These are phyloP conservation scores for Kodamaea arcana DNA, from an alignment of 1,139 yeast species.

Conservation along the genomic window DNA sequence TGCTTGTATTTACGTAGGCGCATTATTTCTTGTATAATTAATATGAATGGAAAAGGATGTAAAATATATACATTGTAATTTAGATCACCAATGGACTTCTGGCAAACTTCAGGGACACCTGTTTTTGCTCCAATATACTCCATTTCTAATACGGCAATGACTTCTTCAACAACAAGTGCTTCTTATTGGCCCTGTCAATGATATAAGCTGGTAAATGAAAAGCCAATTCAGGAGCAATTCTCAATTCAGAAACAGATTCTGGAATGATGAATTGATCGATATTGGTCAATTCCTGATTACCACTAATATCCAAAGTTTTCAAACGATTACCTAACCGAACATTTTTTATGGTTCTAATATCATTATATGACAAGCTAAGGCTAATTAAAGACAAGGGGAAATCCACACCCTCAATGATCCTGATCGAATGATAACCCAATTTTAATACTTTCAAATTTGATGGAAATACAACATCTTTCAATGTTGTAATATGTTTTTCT, in stretches of 20 bases:
- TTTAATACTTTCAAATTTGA: constrained; percentile 32
- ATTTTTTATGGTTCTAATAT: constrained; percentile 34
- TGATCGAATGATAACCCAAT: constrained; percentile 40
- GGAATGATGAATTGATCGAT: constrained; percentile 40
- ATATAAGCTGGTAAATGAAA: constrained; percentile 37
- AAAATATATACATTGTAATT: too few relatives aligned
- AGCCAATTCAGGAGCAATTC: constrained; percentile 34
- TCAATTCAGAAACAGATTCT: constrained; percentile 33
- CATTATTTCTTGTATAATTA: too few relatives aligned
- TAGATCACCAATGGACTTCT: too few relatives aligned
- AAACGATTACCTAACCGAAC: constrained; percentile 35
- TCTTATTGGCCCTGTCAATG: constrained; percentile 40
- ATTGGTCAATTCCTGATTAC: constrained; percentile 38
- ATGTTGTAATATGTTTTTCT: constrained; percentile 41
- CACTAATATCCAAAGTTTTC: constrained; percentile 37
- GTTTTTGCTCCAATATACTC: too few relatives aligned
- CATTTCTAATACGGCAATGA: constrained; percentile 27
- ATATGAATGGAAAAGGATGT: too few relatives aligned
- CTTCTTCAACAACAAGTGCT: constrained; percentile 26
- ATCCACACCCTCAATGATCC: constrained; percentile 36
- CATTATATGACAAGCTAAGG: constrained; percentile 39
- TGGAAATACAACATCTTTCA: constrained; percentile 43
- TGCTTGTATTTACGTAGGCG: too few relatives aligned
- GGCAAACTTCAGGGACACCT: too few relatives aligned
- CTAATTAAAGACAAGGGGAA: constrained; percentile 33